A percentile compares a stretch with the other conserved stretches of the same genome.
phyloP scores from a whole-genome alignment of 192 early-diverging fungal species.

The Mortierella alpina region DNA sequence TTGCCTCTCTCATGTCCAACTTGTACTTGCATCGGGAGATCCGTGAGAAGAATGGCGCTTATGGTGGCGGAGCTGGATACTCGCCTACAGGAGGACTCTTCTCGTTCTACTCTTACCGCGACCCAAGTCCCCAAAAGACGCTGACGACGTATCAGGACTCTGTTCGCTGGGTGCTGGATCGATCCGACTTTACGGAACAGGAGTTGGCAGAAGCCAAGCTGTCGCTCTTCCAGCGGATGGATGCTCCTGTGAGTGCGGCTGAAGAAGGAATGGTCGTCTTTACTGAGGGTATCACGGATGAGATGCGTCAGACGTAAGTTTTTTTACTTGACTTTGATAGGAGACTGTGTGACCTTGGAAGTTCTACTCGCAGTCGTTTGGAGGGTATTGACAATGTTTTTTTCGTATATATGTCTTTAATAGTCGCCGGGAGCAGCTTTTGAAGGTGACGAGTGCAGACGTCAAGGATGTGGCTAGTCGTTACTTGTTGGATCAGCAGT shows the following conservation, averaged over 20 bases:
- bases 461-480: constrained; percentile 76
- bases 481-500: constrained; percentile 63
- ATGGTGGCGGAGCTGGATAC: constrained; percentile 90
- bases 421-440: constrained; percentile 80
- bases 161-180: constrained; percentile 74
- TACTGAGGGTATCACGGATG: constrained; percentile 80
- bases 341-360: background rate
- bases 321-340: background rate
- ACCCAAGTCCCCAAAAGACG: constrained; percentile 82
- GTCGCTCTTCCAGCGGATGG: constrained; percentile 86
- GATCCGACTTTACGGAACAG: constrained; percentile 58
- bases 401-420: constrained; percentile 14
- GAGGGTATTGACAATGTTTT: background rate
- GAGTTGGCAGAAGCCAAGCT: constrained; percentile 94
- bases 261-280: constrained; percentile 90
- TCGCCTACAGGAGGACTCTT: constrained; percentile 81
- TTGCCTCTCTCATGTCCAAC: constrained; percentile 86
- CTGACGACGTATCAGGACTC: constrained; percentile 74
- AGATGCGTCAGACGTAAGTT: constrained; percentile 82
- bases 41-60: constrained; percentile 96
- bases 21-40: constrained; percentile 96
- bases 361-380: background rate
- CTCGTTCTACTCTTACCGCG: constrained; percentile 93
- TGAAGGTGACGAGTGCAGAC: constrained; percentile 74
- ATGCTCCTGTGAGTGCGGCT: constrained; percentile 84